phyloP scores from a whole-genome alignment of 2,329 filamentous ascomycete genomes.

The Claviceps citrina region DNA sequence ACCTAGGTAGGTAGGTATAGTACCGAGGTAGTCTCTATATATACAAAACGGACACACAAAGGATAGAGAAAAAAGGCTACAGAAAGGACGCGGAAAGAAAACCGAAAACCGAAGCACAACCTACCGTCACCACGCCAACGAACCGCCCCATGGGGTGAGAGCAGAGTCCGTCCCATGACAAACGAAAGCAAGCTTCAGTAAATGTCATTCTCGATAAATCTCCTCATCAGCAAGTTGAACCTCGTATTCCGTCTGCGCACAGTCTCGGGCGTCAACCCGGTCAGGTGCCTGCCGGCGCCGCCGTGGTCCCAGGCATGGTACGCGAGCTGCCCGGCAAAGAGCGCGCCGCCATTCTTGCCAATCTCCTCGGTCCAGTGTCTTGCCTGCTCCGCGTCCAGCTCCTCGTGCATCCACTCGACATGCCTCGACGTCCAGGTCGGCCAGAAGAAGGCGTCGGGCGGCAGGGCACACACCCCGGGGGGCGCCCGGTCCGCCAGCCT shows the following conservation, averaged over 20 bases:
- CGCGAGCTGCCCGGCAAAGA: conserved; percentile 8
- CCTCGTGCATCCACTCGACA: conserved; percentile 9
- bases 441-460: conserved; percentile 9
- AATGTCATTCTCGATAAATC: conserved; percentile 8
- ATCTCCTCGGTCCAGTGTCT: conserved; percentile 5
- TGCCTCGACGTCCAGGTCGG: conserved; percentile 9
- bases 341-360: conserved; percentile 5
- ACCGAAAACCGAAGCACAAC: no score
- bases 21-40: no score
- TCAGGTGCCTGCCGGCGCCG: conserved; percentile 2
- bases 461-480: conserved; percentile 6
- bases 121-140: no score
- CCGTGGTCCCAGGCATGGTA: conserved; percentile 10
- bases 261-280: conserved; percentile 2
- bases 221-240: conserved; percentile 9
- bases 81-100: no score
- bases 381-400: conserved; percentile 2
- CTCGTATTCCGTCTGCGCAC: conserved; percentile 7
- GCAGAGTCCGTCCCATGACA: no score
- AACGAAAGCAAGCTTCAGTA: not conserved
- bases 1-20: no score
- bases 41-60: no score
- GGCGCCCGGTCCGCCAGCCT: conserved; percentile 2
- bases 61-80: no score
- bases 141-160: no score